Evolutionary conservation across 2,329 filamentous ascomycete species (phyloP).

Genomic region (Akanthomyces lecanii): DNA sequence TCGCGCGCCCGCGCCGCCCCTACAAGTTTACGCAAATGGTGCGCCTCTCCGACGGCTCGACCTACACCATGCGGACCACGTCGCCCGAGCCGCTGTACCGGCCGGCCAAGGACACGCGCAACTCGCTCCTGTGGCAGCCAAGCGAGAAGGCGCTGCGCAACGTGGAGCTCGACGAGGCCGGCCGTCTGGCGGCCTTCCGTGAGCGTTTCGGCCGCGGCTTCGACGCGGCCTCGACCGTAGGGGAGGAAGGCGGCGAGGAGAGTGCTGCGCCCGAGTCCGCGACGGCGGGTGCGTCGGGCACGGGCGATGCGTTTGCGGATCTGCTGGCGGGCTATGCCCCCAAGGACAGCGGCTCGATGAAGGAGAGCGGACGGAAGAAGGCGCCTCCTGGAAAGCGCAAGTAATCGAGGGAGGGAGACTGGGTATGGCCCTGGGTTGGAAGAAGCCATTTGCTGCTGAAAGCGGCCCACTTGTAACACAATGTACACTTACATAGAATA

Average conservation of each 20-base stretch:
- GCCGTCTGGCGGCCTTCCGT: conserved; percentile 80
- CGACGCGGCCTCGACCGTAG: conserved; percentile 53
- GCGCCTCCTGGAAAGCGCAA: conserved; percentile 31
- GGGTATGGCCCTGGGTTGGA: background rate
- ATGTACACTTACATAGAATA: conserved; percentile 5
- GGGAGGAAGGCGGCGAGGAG: conserved; percentile 24
- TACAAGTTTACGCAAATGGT: conserved; percentile 98
- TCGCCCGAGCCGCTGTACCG: conserved; percentile 60
- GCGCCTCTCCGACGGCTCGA: conserved; percentile 84
- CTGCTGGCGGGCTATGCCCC: conserved; percentile 48
- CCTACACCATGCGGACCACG: conserved; percentile 75
- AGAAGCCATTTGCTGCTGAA: background rate
- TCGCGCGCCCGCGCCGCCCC: conserved; percentile 82
- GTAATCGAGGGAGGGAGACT: conserved; percentile 29
- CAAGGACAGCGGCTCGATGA: conserved; percentile 33
- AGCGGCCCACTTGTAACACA: conserved; percentile 5
- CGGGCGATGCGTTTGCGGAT: conserved; percentile 39
- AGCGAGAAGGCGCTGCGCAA: conserved; percentile 74
- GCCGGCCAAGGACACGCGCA: conserved; percentile 76
- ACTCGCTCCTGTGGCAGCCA: conserved; percentile 89
- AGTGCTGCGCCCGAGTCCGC: conserved; percentile 27
- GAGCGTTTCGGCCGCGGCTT: conserved; percentile 78
- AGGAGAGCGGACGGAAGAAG: conserved; percentile 38
- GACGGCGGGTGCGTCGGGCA: conserved; percentile 21
- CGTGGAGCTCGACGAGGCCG: conserved; percentile 92